phyloP scores from a whole-genome alignment of 208 protist species.

The Herpetomonas tarakana region DNA sequence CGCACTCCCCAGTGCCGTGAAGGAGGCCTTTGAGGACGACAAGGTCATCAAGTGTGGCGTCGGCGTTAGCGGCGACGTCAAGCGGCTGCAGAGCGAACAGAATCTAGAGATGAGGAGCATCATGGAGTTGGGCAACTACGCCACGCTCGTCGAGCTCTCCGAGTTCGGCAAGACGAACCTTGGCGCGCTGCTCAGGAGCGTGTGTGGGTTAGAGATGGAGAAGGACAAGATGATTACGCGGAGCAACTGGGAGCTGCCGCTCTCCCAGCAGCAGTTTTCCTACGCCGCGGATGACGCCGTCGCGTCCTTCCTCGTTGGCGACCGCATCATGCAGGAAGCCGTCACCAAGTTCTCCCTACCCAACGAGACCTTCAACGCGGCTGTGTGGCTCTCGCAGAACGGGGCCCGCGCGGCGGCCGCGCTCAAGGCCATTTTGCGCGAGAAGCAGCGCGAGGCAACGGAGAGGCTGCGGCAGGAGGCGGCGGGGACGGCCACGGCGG shows the following conservation, averaged over 20 bases:
- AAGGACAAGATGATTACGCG: constrained; percentile 33
- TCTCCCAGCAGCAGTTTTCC: constrained; percentile 17
- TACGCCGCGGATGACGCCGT: constrained; percentile 62
- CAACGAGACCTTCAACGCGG: constrained; percentile 5
- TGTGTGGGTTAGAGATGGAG: constrained; percentile 24
- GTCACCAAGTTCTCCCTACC: neutral
- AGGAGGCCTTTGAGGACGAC: constrained; percentile 19
- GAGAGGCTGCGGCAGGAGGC: constrained; percentile 1
- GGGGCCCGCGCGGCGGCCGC: constrained; percentile 4
- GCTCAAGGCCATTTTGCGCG: constrained; percentile 18
- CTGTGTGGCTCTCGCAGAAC: constrained; percentile 18
- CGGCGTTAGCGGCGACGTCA: constrained; percentile 31
- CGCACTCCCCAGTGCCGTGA: constrained; percentile 21
- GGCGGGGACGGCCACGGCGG: neutral
- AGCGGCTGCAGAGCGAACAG: constrained; percentile 33
- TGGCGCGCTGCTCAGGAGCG: constrained; percentile 17
- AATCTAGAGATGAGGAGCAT: constrained; percentile 18
- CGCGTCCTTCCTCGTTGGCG: constrained; percentile 36
- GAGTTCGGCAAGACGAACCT: constrained; percentile 22
- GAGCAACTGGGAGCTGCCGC: constrained; percentile 61
- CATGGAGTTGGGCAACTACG: constrained; percentile 39
- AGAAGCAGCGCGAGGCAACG: constrained; percentile 1
- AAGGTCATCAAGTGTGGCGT: constrained; percentile 53
- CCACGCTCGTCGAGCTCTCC: constrained; percentile 16
- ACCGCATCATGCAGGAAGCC: constrained; percentile 20